Conservation (phyloP, 306 rosid species). For the Styphnolobium japonicum region DNA sequence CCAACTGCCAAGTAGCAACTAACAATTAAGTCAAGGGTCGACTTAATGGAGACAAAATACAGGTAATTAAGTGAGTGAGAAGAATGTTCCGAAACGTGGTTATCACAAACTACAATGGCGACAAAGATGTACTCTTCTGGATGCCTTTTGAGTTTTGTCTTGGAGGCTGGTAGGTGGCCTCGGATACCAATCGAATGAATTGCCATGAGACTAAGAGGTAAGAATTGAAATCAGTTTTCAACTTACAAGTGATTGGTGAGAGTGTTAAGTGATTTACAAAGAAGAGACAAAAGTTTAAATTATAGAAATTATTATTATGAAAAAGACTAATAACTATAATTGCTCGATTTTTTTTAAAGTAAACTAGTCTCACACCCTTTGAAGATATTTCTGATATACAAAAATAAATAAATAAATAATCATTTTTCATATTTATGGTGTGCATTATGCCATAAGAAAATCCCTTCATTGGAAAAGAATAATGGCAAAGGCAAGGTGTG, state of each 20-base stretch:
- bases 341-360: too few relatives aligned
- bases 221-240: not conserved
- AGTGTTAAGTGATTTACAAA: too few relatives aligned
- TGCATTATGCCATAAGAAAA: too few relatives aligned
- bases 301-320: too few relatives aligned
- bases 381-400: too few relatives aligned
- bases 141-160: not conserved
- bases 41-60: not conserved
- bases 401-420: too few relatives aligned
- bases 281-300: too few relatives aligned
- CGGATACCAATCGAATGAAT: not conserved
- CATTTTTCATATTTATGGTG: too few relatives aligned
- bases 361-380: too few relatives aligned
- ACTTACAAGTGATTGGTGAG: too few relatives aligned
- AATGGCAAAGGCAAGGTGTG: not conserved
- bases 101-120: not conserved
- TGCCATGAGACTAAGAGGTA: not conserved
- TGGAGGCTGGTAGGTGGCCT: not conserved
- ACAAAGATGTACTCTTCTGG: not conserved
- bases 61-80: not conserved
- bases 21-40: not conserved
- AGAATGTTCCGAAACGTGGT: not conserved
- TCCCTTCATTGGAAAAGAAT: not conserved
- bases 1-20: not conserved
- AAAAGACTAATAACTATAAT: too few relatives aligned